phyloP scores from a whole-genome alignment of 2,329 filamentous ascomycete genomes.

The Furcasterigmium furcatum region DNA sequence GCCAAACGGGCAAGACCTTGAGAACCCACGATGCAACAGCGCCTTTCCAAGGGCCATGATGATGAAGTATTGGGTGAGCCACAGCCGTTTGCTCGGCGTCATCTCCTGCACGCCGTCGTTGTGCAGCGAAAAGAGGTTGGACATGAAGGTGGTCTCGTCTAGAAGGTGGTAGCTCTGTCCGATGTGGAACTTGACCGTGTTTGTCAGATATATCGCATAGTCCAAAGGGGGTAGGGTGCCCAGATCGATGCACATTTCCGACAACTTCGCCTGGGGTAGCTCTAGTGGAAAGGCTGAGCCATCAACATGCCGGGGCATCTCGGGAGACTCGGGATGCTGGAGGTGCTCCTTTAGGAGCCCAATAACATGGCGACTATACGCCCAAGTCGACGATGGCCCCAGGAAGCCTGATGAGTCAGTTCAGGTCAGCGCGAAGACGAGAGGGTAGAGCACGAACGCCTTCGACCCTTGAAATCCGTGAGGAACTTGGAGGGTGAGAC shows the following conservation, averaged over 20 bases:
- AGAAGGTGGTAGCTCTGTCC: conserved; percentile 51
- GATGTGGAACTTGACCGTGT: conserved; percentile 53
- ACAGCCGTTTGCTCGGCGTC: conserved; percentile 25
- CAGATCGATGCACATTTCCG: conserved; percentile 13
- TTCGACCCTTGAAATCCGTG: conserved; percentile 5
- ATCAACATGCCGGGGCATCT: conserved; percentile 4
- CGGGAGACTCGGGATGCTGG: conserved; percentile 15
- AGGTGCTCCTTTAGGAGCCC: conserved; percentile 13
- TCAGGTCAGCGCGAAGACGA: not conserved
- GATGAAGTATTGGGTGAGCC: conserved; percentile 50
- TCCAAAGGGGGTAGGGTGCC: conserved; percentile 9
- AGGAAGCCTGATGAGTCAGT: conserved; percentile 5
- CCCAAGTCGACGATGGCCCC: conserved; percentile 8
- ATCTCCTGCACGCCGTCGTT: conserved; percentile 8
- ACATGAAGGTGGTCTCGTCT: conserved; percentile 49
- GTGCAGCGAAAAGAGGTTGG: conserved; percentile 21
- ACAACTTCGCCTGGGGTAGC: conserved; percentile 1
- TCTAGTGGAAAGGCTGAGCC: conserved; percentile 3
- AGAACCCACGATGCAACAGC: conserved; percentile 44
- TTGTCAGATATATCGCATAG: conserved; percentile 47
- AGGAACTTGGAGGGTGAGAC: conserved; percentile 4
- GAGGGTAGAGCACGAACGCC: not conserved
- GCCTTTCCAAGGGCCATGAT: conserved; percentile 54
- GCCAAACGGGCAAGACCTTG: conserved; percentile 34
- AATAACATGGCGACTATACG: conserved; percentile 8